Percentiles rank a stretch among this genome's conserved stretches.
Evolutionary conservation across 176 grass and related monocot genomes (phyloP).

Genomic region (Puccinellia tenuiflora): DNA sequence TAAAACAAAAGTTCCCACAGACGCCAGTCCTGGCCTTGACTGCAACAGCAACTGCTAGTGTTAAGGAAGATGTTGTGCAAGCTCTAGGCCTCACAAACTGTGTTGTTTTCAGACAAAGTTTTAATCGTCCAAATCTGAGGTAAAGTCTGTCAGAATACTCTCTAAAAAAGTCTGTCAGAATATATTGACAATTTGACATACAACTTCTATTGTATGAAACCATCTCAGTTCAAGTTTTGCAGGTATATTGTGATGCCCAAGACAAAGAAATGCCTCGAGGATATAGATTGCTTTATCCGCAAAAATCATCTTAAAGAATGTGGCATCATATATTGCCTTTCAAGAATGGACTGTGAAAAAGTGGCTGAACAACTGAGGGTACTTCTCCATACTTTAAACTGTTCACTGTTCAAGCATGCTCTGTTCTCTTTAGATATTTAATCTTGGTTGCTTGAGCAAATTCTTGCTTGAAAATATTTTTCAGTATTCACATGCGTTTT

Average conservation of each 20-base stretch:
- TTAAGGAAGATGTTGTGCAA: slow-evolving; percentile 98
- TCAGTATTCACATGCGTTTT: background rate
- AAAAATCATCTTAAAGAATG: slow-evolving; percentile 72
- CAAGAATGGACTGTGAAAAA: slow-evolving; percentile 96
- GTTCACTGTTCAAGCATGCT: background rate
- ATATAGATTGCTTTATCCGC: slow-evolving; percentile 73
- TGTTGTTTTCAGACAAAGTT: slow-evolving; percentile 88
- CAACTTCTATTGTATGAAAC: background rate
- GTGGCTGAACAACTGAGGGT: slow-evolving; percentile 82
- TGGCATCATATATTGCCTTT: slow-evolving; percentile 92
- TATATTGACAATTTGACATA: slow-evolving; percentile 12
- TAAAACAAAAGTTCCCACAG: slow-evolving; percentile 75
- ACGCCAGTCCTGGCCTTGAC: slow-evolving; percentile 82
- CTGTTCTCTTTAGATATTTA: background rate
- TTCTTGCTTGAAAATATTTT: background rate
- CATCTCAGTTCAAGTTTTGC: slow-evolving; percentile 34
- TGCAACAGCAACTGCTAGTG: slow-evolving; percentile 85
- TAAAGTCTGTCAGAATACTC: no score
- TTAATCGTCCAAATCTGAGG: slow-evolving; percentile 91
- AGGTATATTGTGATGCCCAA: slow-evolving; percentile 71
- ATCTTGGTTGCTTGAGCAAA: background rate
- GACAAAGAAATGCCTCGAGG: slow-evolving; percentile 90
- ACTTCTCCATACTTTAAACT: slow-evolving; percentile 16
- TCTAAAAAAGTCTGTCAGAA: slow-evolving; percentile 28
- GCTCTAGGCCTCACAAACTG: slow-evolving; percentile 81